Base-by-base conservation (phyloP, 2,329 filamentous ascomycete species). In the Torrubiella hemipterigena region DNA sequence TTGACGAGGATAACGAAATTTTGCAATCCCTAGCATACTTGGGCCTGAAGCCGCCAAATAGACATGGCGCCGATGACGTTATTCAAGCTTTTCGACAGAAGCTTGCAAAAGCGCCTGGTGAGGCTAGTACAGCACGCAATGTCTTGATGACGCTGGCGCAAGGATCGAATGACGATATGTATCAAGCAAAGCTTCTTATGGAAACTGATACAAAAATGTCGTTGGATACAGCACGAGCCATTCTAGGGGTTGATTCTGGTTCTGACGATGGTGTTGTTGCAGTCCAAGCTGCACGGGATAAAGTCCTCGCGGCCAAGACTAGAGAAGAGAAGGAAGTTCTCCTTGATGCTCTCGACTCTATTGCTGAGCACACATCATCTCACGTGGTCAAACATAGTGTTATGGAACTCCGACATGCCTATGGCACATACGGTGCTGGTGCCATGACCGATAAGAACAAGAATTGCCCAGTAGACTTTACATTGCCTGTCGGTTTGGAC, bases 401-500 rank as follows among this genome's bases (percentile, higher is more conserved):
- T 17, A 32, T 41, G 4, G 46, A 51, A 33, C 30, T 48, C 30
- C 44, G 46, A 27, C 40, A 42, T 30, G 32, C 42, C 14, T 32
- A 31, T 34, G 25, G 35, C 17, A 28, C 36, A 18, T 17, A 36
- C 31, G 33, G 35, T 22, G 13, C 36, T 14, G 41, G 40, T 8
- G 32, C 36, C 3, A 29, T 36, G 19, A n/a, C 38, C 2, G 35
- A 42, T 9, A 30, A 15, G 14, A 26, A 28, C 19, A 29, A 37
- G 17, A 37, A 36, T 16, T 29, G 38, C 27, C 33, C 45, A 4
- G 47, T 49, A 11, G 47, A 61, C 33, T 45, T 57, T 28, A 63
- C 71, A 18, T 76, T 83, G 53, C 91, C 91, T 1, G 82, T 93
- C 15, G 91, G 91, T 0, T 67, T 96, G 6, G 72, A 77, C 40